Conservation (phyloP, 176 grass and related monocot species). For the Eleusine coracana region DNA sequence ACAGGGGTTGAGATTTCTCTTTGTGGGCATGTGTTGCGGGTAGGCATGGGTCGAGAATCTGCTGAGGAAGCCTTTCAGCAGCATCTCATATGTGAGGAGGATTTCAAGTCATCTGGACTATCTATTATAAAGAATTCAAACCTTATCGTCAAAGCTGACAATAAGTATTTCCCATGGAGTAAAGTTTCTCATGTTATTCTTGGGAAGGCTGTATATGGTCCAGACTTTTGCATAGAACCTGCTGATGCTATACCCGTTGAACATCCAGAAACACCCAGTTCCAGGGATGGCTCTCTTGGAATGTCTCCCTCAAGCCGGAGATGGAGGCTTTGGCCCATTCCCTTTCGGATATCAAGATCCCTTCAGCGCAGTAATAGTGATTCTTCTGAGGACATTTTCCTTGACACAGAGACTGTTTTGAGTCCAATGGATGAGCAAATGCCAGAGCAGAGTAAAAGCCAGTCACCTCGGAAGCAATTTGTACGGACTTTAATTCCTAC, state of each 20-base stretch:
- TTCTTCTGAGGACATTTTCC: conserved; percentile 87
- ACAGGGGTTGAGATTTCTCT: conserved; percentile 91
- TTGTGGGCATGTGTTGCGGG: conserved; percentile 76
- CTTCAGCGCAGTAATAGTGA: conserved; percentile 89
- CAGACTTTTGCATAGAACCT: conserved; percentile 64
- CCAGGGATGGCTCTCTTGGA: conserved; percentile 59
- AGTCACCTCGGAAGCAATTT: conserved; percentile 91
- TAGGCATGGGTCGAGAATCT: conserved; percentile 73
- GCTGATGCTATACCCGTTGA: conserved; percentile 77
- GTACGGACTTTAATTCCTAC: conserved; percentile 89
- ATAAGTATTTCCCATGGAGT: conserved; percentile 78
- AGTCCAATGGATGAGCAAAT: conserved; percentile 74
- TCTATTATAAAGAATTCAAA: conserved; percentile 87
- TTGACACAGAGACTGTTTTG: conserved; percentile 84
- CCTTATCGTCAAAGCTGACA: conserved; percentile 78
- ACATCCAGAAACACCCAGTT: conserved; percentile 42
- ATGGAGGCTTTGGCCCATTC: conserved; percentile 93
- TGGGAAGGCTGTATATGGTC: conserved; percentile 83
- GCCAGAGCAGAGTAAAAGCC: conserved; percentile 57
- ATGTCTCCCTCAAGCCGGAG: conserved; percentile 69
- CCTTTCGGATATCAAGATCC: conserved; percentile 81
- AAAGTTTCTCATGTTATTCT: conserved; percentile 89
- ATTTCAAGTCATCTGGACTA: conserved; percentile 74
- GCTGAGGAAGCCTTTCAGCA: conserved; percentile 81
- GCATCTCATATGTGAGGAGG: conserved; percentile 70